These are phyloP conservation scores for Shiraia sp. DNA, from an alignment of 2,329 filamentous ascomycete species.

Conservation along the genomic window DNA sequence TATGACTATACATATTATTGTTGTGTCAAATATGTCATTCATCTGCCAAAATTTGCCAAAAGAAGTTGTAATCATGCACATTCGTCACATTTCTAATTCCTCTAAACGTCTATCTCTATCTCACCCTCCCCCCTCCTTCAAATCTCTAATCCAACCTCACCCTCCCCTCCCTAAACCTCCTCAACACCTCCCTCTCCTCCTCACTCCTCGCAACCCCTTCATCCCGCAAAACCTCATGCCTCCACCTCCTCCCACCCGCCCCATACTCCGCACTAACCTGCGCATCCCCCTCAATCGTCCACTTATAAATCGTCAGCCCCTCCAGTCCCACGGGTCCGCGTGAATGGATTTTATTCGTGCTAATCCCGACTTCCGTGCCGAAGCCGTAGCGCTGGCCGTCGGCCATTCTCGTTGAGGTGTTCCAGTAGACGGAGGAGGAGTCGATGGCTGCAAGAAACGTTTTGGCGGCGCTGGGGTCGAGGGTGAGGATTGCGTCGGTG, in stretches of 20 bases:
- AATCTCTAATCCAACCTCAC: background rate
- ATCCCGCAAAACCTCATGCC: conserved; percentile 56
- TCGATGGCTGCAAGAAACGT: conserved; percentile 84
- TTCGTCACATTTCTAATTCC: too few species aligned
- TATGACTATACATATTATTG: background rate
- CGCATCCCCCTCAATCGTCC: conserved; percentile 80
- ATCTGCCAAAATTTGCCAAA: too few species aligned
- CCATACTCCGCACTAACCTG: conserved; percentile 80
- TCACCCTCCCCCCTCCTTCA: background rate
- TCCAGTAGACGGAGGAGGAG: conserved; percentile 94
- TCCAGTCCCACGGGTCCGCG: conserved; percentile 92
- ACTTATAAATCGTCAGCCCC: conserved; percentile 96
- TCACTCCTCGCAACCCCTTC: conserved; percentile 36
- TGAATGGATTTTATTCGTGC: conserved; percentile 97
- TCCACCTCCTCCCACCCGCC: conserved; percentile 58
- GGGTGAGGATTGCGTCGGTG: conserved; percentile 87
- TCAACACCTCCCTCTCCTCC: conserved; percentile 39
- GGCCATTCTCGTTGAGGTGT: conserved; percentile 89
- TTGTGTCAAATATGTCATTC: too few species aligned
- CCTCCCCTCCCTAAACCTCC: conserved; percentile 33
- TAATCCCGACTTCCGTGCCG: conserved; percentile 96
- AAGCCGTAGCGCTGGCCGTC: conserved; percentile 98
- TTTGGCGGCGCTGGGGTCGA: conserved; percentile 68
- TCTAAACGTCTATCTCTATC: background rate
- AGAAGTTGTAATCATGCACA: too few species aligned